phyloP scores from a whole-genome alignment of 192 early-diverging fungal species.

The Geosiphon pyriformis region DNA sequence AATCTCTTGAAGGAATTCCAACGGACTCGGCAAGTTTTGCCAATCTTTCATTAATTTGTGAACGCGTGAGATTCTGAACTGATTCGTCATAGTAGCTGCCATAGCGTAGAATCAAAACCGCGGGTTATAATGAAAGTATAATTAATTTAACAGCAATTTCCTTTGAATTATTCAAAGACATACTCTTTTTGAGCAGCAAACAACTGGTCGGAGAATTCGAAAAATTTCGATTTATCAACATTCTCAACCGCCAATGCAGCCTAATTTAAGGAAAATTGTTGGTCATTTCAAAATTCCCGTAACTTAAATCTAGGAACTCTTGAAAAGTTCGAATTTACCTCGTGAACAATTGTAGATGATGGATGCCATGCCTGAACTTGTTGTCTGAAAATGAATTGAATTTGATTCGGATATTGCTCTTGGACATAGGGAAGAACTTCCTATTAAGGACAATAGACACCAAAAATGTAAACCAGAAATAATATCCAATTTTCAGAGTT shows the following conservation, averaged over 20 bases:
- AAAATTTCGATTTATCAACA: conserved; percentile 51
- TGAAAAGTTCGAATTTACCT: conserved; percentile 34
- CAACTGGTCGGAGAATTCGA: conserved; percentile 43
- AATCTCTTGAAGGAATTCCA: conserved; percentile 43
- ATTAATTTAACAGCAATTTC: too few species aligned
- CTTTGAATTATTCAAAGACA: too few species aligned
- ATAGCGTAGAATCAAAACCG: too few species aligned
- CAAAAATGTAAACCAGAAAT: background rate
- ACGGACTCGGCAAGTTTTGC: conserved; percentile 41
- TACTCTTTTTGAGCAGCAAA: conserved; percentile 58
- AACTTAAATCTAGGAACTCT: background rate
- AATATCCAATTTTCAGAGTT: background rate
- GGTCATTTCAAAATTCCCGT: background rate
- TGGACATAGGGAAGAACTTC: conserved; percentile 52
- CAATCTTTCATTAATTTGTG: conserved; percentile 47
- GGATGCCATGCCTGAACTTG: conserved; percentile 89
- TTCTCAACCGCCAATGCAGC: conserved; percentile 66
- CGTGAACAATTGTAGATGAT: conserved; percentile 63
- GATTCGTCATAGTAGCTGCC: conserved; percentile 59
- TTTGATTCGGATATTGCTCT: conserved; percentile 33
- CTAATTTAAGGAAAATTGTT: conserved; percentile 4
- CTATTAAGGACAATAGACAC: conserved; percentile 27
- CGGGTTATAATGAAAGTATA: too few species aligned
- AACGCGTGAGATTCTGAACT: conserved; percentile 49
- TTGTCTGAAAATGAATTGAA: conserved; percentile 70